These are phyloP conservation scores for Medicago truncatula DNA, from an alignment of 306 rosid genomes.

Conservation along the genomic window MtrunA17r5.0-ANR NC_053045.1:43933001-43933500, in stretches of 20 bases:
- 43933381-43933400: conserved; percentile 81
- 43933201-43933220: conserved; percentile 28
- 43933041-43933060: conserved; percentile 10
- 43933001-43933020: conserved; percentile 16
- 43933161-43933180: conserved; percentile 13
- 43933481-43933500: conserved; percentile 63
- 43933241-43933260: conserved; percentile 58
- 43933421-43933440: conserved; percentile 87
- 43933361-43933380: conserved; percentile 81
- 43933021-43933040: conserved; percentile 28
- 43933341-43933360: conserved; percentile 87
- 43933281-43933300: conserved; percentile 95
- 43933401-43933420: conserved; percentile 93
- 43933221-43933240: conserved; percentile 30
- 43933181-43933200: conserved; percentile 11
- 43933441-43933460: conserved; percentile 92
- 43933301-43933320: conserved; percentile 88
- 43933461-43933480: conserved; percentile 91
- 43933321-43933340: conserved; percentile 88
- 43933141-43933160: conserved; percentile 20
- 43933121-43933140: background rate
- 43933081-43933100: conserved; percentile 20
- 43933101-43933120: background rate
- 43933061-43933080: conserved; percentile 31
- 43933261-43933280: conserved; percentile 84